Base-by-base conservation (phyloP, 2,329 filamentous ascomycete species). In the Tolypocladium endophyticum region DNA sequence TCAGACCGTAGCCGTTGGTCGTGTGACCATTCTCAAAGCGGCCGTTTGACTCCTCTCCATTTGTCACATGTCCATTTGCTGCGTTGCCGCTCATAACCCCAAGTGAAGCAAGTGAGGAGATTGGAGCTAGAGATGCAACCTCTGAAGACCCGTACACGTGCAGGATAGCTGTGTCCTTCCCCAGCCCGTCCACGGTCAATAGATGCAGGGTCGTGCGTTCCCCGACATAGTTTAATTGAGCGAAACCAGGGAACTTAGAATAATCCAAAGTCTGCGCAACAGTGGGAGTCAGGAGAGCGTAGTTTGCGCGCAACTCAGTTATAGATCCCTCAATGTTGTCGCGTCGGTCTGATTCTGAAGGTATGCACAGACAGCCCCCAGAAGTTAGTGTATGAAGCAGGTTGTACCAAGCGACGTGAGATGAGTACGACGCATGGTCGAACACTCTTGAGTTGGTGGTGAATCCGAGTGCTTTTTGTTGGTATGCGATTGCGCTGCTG, bases 401-500 rank as follows among this genome's bases (percentile, higher is more conserved):
- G n/a, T 58, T 58, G 39, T 12, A 36, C 50, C 50, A 58, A 25
- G 56, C 7, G 3, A 50, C 25, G 39, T 58, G 35, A n/a, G 53
- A 60, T 11, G 56, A 28, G 28, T 58, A 58, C 1, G 59, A 56
- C 38, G 56, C 61, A 54, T 57, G 56, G 61, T 61, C 61, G 18
- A 62, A 62, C 23, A 63, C 58, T 33, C 61, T 57, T 7, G 60
- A 59, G 28, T 36, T 54, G 35, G 36, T 50, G 5, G 38, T 52
- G 45, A 65, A 60, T 14, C 61, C 56, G 4, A 64, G 61, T 16
- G 57, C 55, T 28, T 59, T 41, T 33, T 52, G 53, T 36, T 65
- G 61, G 33, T 64, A 57, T 1, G 30, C 45, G 28, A 61, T 59
- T 5, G 63, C 55, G 18, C 59, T 62, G 39, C 60, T 58, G 33